Conservation (phyloP, 257 asterid genomes). For the Petunia secreta region DNA sequence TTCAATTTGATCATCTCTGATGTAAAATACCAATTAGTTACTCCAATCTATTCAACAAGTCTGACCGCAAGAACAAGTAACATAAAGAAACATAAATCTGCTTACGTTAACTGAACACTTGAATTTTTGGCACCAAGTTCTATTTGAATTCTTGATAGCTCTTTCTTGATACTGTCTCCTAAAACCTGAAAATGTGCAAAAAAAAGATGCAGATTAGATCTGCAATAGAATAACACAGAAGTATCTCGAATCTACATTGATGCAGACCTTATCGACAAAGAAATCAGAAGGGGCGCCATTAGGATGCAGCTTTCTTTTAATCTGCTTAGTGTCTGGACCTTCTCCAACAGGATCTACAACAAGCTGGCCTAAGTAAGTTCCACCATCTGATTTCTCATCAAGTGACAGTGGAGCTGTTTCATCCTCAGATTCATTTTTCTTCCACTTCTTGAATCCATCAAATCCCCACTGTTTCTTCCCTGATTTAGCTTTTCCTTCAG, state of each 20-base stretch:
- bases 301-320: constrained; percentile 73
- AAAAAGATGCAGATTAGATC: constrained; percentile 16
- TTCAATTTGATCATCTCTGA: constrained; percentile 76
- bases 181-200: constrained; percentile 50
- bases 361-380: constrained; percentile 42
- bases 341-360: constrained; percentile 58
- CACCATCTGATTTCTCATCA: constrained; percentile 46
- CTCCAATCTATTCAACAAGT: background rate
- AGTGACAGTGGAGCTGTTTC: constrained; percentile 59
- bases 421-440: constrained; percentile 53
- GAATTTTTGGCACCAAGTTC: constrained; percentile 46
- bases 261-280: constrained; percentile 72
- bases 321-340: constrained; percentile 64
- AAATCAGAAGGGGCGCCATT: constrained; percentile 71
- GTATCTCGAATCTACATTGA: background rate
- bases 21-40: background rate
- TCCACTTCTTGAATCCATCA: constrained; percentile 90
- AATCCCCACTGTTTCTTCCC: constrained; percentile 64
- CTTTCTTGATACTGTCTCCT: constrained; percentile 69
- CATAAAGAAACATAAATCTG: background rate
- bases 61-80: background rate
- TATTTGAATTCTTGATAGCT: constrained; percentile 51
- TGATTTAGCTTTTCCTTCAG: constrained; percentile 36
- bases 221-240: background rate
- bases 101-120: constrained; percentile 62